Base-by-base conservation (phyloP, 139 green algal genomes). In the Chlamydomonas asymmetrica region DNA sequence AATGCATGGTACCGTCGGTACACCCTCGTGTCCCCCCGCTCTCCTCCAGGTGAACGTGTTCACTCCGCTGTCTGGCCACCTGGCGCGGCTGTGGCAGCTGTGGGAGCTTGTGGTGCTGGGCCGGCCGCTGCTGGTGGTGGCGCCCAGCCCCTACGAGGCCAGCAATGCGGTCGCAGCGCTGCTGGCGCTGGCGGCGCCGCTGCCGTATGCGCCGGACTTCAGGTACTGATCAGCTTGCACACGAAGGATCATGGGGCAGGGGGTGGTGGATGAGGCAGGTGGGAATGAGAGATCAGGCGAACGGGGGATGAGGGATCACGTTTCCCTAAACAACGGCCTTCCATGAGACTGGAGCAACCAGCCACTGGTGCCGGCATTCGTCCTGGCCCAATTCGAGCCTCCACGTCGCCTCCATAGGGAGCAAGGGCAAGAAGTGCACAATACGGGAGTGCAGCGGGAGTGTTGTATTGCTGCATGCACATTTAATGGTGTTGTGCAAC, bases 51-150 rank as follows among this genome's bases (percentile, higher is more conserved):
- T 79, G 52, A 71, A 79, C 64, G 45, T 70, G 29, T 82, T 63
- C 76, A 78, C 69, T 23, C 57, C 76, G 39, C 62, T 82, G 22
- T 35, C 27, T 34, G 61, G 38, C 37, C 76, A 82, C 69, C 63
- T 82, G 37, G 62, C 45, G n/a, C 68, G 76, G 32, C 69, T 82
- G 68, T 97, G 93, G 93, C 72, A 75, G 32, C 75, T 98, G 60
- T 97, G 94, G 94, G 93, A 97, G 83, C 75, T 97, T 69, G 43
- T 88, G 59, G 63, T 98, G 35, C 69, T 91, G 37, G 94, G 84
- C 0, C 74, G 95, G 78, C 91, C 94, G 29, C 73, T 98, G 7
- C 50, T 97, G 37, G 84, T 98, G 29, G 64, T 93, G 6, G 92
- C 87, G 1, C 90, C 89, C 32, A 88, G 83, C 0, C 93, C 93